These are phyloP conservation scores for Stagonosporopsis chrysanthemi DNA, from an alignment of 2,329 filamentous ascomycete genomes.

Conservation along the genomic window DNA sequence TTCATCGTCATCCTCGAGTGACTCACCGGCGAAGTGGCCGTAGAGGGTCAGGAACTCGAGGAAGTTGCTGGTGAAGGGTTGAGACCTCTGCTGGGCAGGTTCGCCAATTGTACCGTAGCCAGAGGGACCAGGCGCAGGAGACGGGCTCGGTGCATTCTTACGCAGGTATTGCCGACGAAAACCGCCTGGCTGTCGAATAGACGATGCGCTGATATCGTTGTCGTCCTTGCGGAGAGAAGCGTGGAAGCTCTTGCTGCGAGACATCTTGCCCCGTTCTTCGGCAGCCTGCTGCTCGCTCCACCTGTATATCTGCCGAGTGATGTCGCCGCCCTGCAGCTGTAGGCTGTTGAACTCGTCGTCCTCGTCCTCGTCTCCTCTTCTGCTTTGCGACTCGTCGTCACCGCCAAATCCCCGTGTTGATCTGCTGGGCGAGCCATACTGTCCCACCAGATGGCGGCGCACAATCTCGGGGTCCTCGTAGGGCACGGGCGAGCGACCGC, in stretches of 20 bases:
- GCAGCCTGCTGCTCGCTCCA: conserved; percentile 91
- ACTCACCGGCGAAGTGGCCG: conserved; percentile 96
- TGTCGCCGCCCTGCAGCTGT: conserved; percentile 90
- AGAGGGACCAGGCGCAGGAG: conserved; percentile 54
- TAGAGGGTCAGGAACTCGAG: conserved; percentile 95
- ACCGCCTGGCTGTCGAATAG: conserved; percentile 91
- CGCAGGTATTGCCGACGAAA: conserved; percentile 91
- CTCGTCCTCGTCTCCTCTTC: conserved; percentile 52
- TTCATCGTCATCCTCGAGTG: conserved; percentile 96
- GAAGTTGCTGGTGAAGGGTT: conserved; percentile 82
- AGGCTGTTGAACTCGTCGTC: conserved; percentile 91
- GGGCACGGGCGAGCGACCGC: conserved; percentile 63
- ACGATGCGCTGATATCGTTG: conserved; percentile 82
- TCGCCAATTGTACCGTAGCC: conserved; percentile 49
- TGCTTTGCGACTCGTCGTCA: conserved; percentile 47
- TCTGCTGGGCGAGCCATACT: conserved; percentile 48
- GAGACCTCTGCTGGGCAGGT: conserved; percentile 33
- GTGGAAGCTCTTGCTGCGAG: conserved; percentile 89
- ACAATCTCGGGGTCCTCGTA: conserved; percentile 93
- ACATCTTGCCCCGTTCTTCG: conserved; percentile 66
- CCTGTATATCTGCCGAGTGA: conserved; percentile 92
- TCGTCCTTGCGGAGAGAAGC: conserved; percentile 77
- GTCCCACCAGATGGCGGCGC: conserved; percentile 79
- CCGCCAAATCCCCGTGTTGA: conserved; percentile 36
- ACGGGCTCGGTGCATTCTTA: conserved; percentile 72